Percentiles rank a stretch among this genome's conserved stretches.
Evolutionary conservation across 2,329 filamentous ascomycete genomes (phyloP).

Genomic region (Leptographium procerum): DNA sequence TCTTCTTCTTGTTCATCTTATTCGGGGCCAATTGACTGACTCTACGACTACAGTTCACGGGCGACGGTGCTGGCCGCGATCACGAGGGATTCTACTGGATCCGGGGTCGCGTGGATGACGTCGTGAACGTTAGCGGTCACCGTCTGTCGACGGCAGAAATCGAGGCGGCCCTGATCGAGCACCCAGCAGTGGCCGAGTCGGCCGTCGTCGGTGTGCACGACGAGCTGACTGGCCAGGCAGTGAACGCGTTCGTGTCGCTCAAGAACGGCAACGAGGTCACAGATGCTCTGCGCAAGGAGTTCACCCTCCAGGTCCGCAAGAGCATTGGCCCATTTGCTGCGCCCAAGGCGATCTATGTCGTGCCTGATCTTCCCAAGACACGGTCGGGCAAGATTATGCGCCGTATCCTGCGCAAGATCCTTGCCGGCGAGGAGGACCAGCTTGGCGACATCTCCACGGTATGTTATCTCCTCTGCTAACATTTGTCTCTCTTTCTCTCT

Average conservation of each 20-base stretch:
- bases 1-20: not conserved
- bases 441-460: slow-evolving; percentile 87
- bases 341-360: slow-evolving; percentile 83
- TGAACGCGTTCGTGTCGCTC: slow-evolving; percentile 91
- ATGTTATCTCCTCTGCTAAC: slow-evolving; percentile 29
- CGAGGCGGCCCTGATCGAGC: slow-evolving; percentile 90
- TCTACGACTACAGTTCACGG: slow-evolving; percentile 54
- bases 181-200: slow-evolving; percentile 79
- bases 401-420: slow-evolving; percentile 89
- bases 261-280: slow-evolving; percentile 70
- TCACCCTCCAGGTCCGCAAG: slow-evolving; percentile 89
- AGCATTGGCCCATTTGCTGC: slow-evolving; percentile 96
- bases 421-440: slow-evolving; percentile 94
- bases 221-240: slow-evolving; percentile 91
- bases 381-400: slow-evolving; percentile 98
- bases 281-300: slow-evolving; percentile 82
- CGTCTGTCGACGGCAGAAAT: slow-evolving; percentile 95
- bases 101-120: slow-evolving; percentile 92
- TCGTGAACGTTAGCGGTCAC: slow-evolving; percentile 96
- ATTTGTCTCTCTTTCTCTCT: not conserved
- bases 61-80: slow-evolving; percentile 89
- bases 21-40: slow-evolving; percentile 5
- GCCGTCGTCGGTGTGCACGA: slow-evolving; percentile 89
- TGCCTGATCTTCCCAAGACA: slow-evolving; percentile 93
- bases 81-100: slow-evolving; percentile 99